Evolutionary conservation across 768 basidiomycete species (phyloP), one percentile per base, ranked within the genome.

Genomic region (Leccinum olivaceopallidum): DNA sequence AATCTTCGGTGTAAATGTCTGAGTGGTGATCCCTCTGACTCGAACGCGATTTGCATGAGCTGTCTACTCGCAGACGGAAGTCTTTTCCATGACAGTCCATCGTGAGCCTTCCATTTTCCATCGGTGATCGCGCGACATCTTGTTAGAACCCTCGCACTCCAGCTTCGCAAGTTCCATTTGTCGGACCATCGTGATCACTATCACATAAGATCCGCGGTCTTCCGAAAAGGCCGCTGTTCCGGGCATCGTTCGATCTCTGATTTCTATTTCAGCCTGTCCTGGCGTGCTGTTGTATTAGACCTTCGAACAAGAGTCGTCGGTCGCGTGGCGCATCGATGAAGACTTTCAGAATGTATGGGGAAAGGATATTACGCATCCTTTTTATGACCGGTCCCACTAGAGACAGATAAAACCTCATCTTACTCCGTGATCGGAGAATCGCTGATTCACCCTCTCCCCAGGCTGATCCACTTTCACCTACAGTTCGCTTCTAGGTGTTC

Each of bases 151-250:
- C 49, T 22, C 50, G 32, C 22, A 39, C 60, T 58, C 28, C 36
- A 58, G 56, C 32, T 53, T 30, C 59, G 26, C 62, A 94, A 89
- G 83, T 94, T 10, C 78, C 78, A 5, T 76, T 0, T 83, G 81
- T 63, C n/a, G 34, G 2, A 36, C 34, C 57, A 5, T 20, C 56
- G 7, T 24, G 57, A 7, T 60, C 56, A 36, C 32, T 94, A 48
- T 87, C 90, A 1, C 93, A 92, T 79, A 89, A 86, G 71, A 77
- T 89, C 24, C 83, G 90, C 24, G 89, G 86, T 64, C 77, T 91
- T 34, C 63, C 80, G 1, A 89, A 88, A 66, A 90, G 92, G 69
- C 77, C 81, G 0, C 77, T 84, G 0, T 92, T 92, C 72, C 92
- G 89, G 89, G 77, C 79, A 8, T 84, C 85, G 1, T 90, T 92